Conservation (phyloP, 176 grass and related monocot species). For the Otatea glauca region DNA sequence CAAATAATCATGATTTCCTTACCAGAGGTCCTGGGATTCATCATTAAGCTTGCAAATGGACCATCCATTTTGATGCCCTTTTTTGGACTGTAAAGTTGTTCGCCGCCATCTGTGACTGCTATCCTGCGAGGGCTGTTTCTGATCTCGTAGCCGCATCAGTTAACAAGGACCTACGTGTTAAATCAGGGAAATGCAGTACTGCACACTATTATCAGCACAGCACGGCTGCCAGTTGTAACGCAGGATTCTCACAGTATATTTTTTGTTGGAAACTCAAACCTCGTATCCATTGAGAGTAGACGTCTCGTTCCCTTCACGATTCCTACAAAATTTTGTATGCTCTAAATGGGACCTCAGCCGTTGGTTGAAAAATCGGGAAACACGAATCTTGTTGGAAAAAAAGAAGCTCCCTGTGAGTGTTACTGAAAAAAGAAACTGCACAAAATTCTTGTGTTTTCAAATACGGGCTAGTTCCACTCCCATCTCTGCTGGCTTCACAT, state of each 20-base stretch:
- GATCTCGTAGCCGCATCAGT: no score
- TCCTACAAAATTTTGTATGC: no score
- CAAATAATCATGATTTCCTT: no score
- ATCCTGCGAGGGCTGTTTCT: not conserved
- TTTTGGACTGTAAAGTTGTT: slow-evolving; percentile 12
- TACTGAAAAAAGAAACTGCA: not conserved
- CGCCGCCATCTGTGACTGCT: not conserved
- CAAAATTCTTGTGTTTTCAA: not conserved
- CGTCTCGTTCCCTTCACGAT: not conserved
- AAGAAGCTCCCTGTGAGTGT: not conserved
- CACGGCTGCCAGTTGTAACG: not conserved
- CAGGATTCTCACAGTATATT: not conserved
- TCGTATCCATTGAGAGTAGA: not conserved
- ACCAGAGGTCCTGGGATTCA: not conserved
- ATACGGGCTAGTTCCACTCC: not conserved
- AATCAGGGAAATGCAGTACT: not conserved
- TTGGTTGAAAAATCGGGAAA: not conserved
- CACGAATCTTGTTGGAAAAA: not conserved
- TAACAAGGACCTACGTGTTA: not conserved
- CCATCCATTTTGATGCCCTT: not conserved
- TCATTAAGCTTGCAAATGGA: not conserved
- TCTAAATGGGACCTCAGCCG: no score
- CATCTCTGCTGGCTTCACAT: not conserved
- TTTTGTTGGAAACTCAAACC: not conserved
- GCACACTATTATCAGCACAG: not conserved